Conservation (phyloP, 257 asterid species). For the Marsdenia floribunda region DNA sequence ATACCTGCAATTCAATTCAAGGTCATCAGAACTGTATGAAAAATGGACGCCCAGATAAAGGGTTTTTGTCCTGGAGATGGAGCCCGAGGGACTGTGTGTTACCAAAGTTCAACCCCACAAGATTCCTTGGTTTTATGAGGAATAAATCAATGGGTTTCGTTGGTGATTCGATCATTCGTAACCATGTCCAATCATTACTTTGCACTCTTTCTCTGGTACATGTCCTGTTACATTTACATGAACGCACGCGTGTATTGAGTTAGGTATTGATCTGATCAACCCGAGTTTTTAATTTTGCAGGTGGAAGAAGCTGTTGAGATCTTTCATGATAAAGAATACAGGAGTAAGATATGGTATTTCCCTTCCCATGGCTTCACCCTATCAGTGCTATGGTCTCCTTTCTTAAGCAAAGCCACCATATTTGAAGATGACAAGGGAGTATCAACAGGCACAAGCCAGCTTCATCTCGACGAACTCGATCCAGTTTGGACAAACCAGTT, state of each 20-base stretch:
- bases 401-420: constrained; percentile 45
- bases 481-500: constrained; percentile 51
- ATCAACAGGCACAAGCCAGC: constrained; percentile 47
- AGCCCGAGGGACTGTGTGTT: constrained; percentile 53
- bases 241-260: too few relatives aligned
- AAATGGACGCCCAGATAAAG: constrained; percentile 69
- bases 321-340: constrained; percentile 62
- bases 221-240: background rate
- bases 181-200: constrained; percentile 70
- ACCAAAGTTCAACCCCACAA: constrained; percentile 45
- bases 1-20: constrained; percentile 52
- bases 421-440: constrained; percentile 68
- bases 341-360: constrained; percentile 59
- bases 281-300: constrained; percentile 23
- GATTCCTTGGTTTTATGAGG: constrained; percentile 52
- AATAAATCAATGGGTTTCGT: constrained; percentile 54
- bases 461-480: constrained; percentile 63
- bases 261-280: too few relatives aligned
- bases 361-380: constrained; percentile 53
- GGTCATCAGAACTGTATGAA: constrained; percentile 69
- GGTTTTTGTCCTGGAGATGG: constrained; percentile 73
- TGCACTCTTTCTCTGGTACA: constrained; percentile 77
- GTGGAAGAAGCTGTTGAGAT: constrained; percentile 54
- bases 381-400: constrained; percentile 71
- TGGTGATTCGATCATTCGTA: constrained; percentile 91